Conservation (phyloP, 2,329 filamentous ascomycete genomes). For the Trichoderma breve region DNA sequence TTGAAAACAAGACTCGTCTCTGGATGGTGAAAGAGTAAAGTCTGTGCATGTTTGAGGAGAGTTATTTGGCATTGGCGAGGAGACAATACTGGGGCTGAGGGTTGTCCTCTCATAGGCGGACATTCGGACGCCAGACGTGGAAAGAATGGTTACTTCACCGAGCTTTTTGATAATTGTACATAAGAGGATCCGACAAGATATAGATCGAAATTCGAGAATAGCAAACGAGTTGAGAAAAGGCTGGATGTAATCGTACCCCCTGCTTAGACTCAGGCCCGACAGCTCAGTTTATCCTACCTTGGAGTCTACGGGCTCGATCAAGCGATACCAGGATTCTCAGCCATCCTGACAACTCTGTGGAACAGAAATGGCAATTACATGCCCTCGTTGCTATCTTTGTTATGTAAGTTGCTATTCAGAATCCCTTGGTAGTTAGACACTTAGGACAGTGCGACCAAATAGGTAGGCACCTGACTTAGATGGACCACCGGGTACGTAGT, state of each 20-base stretch:
- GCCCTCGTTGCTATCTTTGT: neutral
- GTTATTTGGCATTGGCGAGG: neutral
- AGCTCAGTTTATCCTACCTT: neutral
- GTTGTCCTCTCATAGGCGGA: neutral
- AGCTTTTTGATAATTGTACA: neutral
- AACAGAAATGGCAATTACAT: neutral
- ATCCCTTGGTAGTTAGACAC: neutral
- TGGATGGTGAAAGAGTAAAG: neutral
- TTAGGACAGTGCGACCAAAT: neutral
- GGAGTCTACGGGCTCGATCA: neutral
- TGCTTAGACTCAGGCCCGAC: neutral
- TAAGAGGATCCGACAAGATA: neutral
- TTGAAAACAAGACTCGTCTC: neutral
- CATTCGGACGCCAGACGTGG: neutral
- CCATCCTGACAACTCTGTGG: neutral
- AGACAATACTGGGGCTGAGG: neutral
- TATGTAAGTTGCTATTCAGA: neutral
- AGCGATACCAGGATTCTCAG: neutral
- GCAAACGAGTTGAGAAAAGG: too few relatives aligned
- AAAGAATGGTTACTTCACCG: neutral
- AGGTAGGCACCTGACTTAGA: neutral
- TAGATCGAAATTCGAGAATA: neutral
- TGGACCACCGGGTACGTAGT: neutral
- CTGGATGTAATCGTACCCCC: too few relatives aligned
- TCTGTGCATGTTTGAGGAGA: rapidly evolving